Evolutionary conservation across 805 yeast species (phyloP), one percentile per base, ranked within the genome.

Genomic region (Blastobotrys parvus): DNA sequence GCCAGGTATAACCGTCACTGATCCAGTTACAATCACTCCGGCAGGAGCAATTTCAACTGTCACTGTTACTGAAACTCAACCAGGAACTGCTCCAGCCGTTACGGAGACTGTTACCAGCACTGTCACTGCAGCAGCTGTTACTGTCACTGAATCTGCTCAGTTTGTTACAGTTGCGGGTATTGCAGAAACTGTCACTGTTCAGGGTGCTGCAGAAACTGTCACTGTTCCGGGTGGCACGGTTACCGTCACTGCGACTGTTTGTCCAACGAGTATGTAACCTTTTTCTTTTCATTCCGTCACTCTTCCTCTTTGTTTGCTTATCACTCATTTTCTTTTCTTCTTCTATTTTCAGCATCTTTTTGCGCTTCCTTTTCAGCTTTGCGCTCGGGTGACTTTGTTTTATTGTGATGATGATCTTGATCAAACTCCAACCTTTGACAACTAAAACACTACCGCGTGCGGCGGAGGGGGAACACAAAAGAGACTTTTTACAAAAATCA

Each of bases 111-210:
- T 25, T 8, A 25, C 10, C 29, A 11, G 11, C 7, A 25, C 29
- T 25, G 29, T 25, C 10, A 25, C 29, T n/a, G 43, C 47, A 21
- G 46, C 47, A 6, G 17, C 34, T 11, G 34, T 31, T 5, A 31
- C 34, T 31, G 17, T 31, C n/a, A 25, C 29, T 8, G 29, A 25
- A 25, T 7, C 34, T 31, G 34, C 34, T 15, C 15, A 31, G 17
- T 48, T 57, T 20, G 53, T 51, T 21, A 54, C 54, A 20, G 39
- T 53, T 20, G 39, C 38, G 33, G 29, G 29, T 8, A n/a, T n/a
- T n/a, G 46, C 29, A 8, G 34, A 31, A 15, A 31, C 34, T 15
- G 34, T 31, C 17, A 31, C 34, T 31, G n/a, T n/a, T n/a, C n/a
- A n/a, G n/a, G n/a, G 29, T 11, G 10, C 7, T 8, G 11, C 29